These are phyloP conservation scores for Aspergillus diversus DNA, from an alignment of 495 filamentous ascomycete species.

Conservation along the genomic window DNA sequence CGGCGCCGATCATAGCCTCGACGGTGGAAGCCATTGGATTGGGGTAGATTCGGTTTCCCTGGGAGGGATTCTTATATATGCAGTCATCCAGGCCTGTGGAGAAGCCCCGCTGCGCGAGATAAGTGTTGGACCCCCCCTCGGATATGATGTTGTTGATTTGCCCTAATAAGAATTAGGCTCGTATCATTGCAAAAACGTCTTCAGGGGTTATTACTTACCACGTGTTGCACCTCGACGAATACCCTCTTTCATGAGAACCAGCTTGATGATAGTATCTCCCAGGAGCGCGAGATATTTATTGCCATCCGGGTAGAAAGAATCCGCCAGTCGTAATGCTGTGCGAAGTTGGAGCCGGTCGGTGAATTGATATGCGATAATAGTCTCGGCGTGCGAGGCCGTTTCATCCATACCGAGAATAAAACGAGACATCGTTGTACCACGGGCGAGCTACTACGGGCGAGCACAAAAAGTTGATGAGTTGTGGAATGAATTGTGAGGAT, in stretches of 20 bases:
- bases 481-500: too few species aligned
- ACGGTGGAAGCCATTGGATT: slow-evolving; percentile 20
- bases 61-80: slow-evolving; percentile 20
- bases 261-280: slow-evolving; percentile 5
- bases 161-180: background rate
- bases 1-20: slow-evolving; percentile 23
- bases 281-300: slow-evolving; percentile 7
- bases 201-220: background rate
- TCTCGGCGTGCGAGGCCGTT: background rate
- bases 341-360: background rate
- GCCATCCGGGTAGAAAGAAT: background rate
- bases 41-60: slow-evolving; percentile 9
- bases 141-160: slow-evolving; percentile 7
- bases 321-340: background rate
- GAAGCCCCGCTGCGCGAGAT: slow-evolving; percentile 14
- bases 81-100: slow-evolving; percentile 4
- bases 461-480: too few species aligned
- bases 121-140: background rate
- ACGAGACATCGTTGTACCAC: background rate
- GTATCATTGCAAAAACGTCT: background rate
- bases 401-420: background rate
- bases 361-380: background rate
- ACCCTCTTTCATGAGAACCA: slow-evolving; percentile 7
- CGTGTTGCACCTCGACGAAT: background rate
- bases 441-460: too few species aligned